Evolutionary conservation across 192 early-diverging fungal genomes (phyloP), one percentile per base, ranked within the genome.

Genomic region (Dissophora ornata): DNA sequence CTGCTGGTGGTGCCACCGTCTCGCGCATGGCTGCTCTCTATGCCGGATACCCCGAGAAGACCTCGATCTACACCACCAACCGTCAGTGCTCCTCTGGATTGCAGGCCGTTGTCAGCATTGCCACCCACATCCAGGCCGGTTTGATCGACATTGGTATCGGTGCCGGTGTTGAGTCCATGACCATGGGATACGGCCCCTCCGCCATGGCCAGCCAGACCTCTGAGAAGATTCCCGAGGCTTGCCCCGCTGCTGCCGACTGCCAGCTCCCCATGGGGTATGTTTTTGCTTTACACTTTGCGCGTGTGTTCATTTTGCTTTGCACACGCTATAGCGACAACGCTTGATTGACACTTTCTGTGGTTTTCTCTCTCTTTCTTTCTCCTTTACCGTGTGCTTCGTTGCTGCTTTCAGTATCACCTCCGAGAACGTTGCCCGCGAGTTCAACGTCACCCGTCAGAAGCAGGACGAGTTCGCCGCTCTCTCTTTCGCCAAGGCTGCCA

Each of bases 391-490:
- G 38, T n/a, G 15, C 22, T 44, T 33, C 36, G 42, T 25, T 38
- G 4, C 25, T 34, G 12, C 49, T 41, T 61, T 40, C 56, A 71
- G 71, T 63, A 91, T 93, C 69, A 99, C 96, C 36, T 98, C 96
- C 41, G 97, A 99, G 83, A 98, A 98, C 84, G 97, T 99, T 54
- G 93, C 96, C 48, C 73, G 83, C 32, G 89, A 99, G 28, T 99
- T 91, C 85, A 86, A 88, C 32, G 79, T 99, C 32, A 82, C 90
- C 34, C 94, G 97, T 69, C 79, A 71, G n/a, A 90, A 91, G 74
- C 96, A 99, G 85, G 96, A 99, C 81, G 84, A 84, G 19, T 95
- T 99, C 69, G 90, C 96, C 34, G 88, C 94, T 26, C 81, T 85
- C 44, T 96, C 94, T 56, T 95, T 97, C 83, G 84, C 82, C 71